These are phyloP conservation scores for Monosporascus sp. DNA, from an alignment of 2,329 filamentous ascomycete genomes.

Conservation along the genomic window DNA sequence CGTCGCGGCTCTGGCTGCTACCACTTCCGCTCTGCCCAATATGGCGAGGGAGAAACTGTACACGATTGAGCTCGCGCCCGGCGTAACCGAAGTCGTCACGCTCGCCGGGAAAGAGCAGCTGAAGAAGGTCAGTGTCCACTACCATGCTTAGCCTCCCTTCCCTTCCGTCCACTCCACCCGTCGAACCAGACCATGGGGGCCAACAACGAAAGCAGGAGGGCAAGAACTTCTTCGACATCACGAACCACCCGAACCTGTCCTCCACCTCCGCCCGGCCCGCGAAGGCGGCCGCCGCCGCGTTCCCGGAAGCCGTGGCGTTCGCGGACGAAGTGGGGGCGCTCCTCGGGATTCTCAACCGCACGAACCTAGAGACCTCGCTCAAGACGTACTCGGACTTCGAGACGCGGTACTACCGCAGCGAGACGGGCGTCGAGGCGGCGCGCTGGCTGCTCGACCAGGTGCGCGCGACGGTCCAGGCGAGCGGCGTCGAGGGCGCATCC, in stretches of 20 bases:
- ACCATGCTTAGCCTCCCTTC: neutral
- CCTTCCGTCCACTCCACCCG: neutral
- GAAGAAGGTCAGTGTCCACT: neutral
- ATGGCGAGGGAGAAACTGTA: neutral
- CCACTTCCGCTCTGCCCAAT: neutral
- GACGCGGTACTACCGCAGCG: slow-evolving; percentile 61
- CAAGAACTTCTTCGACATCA: neutral
- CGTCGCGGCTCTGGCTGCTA: neutral
- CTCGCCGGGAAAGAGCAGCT: neutral
- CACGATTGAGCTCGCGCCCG: neutral
- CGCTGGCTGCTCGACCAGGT: slow-evolving; percentile 66
- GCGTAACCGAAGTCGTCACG: neutral
- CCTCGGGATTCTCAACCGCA: neutral
- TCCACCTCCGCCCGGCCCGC: neutral
- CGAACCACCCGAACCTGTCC: neutral
- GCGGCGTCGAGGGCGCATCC: slow-evolving; percentile 54
- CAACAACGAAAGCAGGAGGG: neutral
- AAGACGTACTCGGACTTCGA: neutral
- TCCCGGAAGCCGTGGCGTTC: neutral
- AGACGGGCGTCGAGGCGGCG: slow-evolving; percentile 71
- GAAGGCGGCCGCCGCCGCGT: neutral
- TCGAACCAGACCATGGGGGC: neutral
- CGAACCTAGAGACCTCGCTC: neutral
- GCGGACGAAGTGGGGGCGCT: neutral
- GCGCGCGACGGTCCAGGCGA: slow-evolving; percentile 55